Evolutionary conservation across 352 stramenopile species (phyloP).

Genomic region (Pythium vanterpoolii): DNA sequence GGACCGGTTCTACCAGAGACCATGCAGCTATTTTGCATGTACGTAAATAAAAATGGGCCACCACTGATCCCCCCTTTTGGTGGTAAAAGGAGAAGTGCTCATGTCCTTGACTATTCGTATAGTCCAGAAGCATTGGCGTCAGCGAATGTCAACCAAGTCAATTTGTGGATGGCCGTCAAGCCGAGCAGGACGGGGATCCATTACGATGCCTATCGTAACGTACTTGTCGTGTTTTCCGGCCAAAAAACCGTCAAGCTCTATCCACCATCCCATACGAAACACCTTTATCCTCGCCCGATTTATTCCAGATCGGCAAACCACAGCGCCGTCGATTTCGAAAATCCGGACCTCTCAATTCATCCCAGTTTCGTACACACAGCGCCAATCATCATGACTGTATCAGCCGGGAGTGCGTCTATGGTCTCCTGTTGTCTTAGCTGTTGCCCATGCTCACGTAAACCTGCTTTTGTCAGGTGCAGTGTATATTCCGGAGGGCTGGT

Average conservation of each 20-base stretch:
- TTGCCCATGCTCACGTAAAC: background rate
- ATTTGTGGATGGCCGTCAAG: slow-evolving; percentile 76
- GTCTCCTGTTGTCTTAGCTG: background rate
- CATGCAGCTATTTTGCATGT: slow-evolving; percentile 64
- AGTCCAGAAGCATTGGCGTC: slow-evolving; percentile 42
- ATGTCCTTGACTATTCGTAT: background rate
- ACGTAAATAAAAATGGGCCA: slow-evolving; percentile 8
- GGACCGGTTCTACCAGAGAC: slow-evolving; percentile 40
- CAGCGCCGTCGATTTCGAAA: slow-evolving; percentile 52
- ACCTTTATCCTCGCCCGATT: slow-evolving; percentile 57
- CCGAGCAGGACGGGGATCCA: slow-evolving; percentile 63
- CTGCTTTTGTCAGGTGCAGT: slow-evolving; percentile 43
- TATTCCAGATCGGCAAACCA: slow-evolving; percentile 79
- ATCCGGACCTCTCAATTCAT: slow-evolving; percentile 34
- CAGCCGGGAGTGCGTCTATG: slow-evolving; percentile 41
- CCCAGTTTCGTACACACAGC: slow-evolving; percentile 28
- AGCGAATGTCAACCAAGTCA: slow-evolving; percentile 67
- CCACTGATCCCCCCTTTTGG: background rate
- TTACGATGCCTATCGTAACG: slow-evolving; percentile 82
- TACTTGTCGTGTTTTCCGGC: slow-evolving; percentile 69
- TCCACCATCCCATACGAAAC: slow-evolving; percentile 47
- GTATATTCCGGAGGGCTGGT: slow-evolving; percentile 83
- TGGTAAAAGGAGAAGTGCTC: background rate
- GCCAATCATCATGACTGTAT: slow-evolving; percentile 32
- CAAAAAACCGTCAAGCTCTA: slow-evolving; percentile 73